Conservation (phyloP, 805 yeast genomes). For the Saccharomycopsis sp. region DNA sequence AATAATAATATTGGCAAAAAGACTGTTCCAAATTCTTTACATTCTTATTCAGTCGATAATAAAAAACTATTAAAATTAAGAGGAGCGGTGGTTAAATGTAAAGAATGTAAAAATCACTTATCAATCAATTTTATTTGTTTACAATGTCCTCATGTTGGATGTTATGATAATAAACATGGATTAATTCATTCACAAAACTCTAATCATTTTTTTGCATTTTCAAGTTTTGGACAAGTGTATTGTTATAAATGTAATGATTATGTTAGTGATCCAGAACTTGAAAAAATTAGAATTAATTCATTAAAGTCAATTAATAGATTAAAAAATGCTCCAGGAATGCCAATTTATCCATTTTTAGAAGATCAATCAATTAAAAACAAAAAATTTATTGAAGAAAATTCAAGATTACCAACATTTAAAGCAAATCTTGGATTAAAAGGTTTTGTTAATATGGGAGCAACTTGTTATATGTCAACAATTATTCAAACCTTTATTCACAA, state of each 20-base stretch:
- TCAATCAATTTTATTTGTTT: conserved; percentile 48
- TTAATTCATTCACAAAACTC: conserved; percentile 33
- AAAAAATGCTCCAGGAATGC: conserved; percentile 24
- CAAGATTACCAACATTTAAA: conserved; percentile 35
- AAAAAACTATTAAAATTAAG: conserved; percentile 29
- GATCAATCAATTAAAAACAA: conserved; percentile 18
- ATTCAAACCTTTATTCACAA: conserved; percentile 84
- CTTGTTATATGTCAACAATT: conserved; percentile 94
- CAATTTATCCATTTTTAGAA: conserved; percentile 23
- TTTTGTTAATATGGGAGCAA: conserved; percentile 88
- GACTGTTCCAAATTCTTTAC: neutral
- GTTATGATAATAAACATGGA: conserved; percentile 42
- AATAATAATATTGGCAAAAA: conserved; percentile 3
- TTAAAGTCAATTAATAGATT: conserved; percentile 19
- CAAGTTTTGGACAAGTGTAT: conserved; percentile 54
- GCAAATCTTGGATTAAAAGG: conserved; percentile 80
- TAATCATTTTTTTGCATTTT: conserved; percentile 52
- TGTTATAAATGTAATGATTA: conserved; percentile 76
- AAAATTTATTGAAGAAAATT: conserved; percentile 24
- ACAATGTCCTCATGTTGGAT: conserved; percentile 72
- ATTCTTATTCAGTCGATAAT: neutral
- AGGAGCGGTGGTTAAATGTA: conserved; percentile 37
- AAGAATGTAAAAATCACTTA: conserved; percentile 34
- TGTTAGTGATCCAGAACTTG: conserved; percentile 50
- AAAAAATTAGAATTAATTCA: conserved; percentile 33